Evolutionary conservation across 2,329 filamentous ascomycete species (phyloP).

Genomic region (Sclerotinia subarctica): DNA sequence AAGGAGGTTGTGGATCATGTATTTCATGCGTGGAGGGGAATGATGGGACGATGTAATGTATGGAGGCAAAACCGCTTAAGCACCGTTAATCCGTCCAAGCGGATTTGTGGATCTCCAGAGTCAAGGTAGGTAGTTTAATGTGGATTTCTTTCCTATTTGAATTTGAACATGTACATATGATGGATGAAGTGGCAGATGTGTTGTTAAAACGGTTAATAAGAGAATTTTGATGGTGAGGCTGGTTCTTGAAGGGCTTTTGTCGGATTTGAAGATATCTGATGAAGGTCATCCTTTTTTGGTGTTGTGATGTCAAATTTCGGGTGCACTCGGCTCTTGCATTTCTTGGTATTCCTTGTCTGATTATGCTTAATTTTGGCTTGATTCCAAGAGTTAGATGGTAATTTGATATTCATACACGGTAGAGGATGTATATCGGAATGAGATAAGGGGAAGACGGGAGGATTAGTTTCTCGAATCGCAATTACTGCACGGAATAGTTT

Average conservation of each 20-base stretch:
- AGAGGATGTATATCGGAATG: background rate
- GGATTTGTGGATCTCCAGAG: background rate
- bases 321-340: conserved; percentile 9
- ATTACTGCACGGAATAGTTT: background rate
- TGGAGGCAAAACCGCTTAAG: background rate
- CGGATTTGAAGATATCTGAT: background rate
- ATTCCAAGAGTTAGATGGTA: background rate
- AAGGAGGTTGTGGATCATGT: conserved; percentile 1
- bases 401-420: background rate
- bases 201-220: background rate
- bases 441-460: background rate
- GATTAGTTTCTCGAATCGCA: background rate
- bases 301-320: conserved; percentile 2
- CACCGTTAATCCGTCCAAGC: conserved; percentile 2
- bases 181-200: conserved; percentile 16
- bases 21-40: conserved; percentile 1
- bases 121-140: background rate
- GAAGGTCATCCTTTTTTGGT: background rate
- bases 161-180: background rate
- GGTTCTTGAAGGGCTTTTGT: background rate
- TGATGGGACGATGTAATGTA: background rate
- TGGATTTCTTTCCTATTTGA: background rate
- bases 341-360: conserved; percentile 8
- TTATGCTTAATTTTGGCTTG: background rate
- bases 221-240: background rate